These are phyloP conservation scores for Lentinus polychrous DNA, from an alignment of 1,284 basidiomycete genomes.

Conservation along the genomic window DNA sequence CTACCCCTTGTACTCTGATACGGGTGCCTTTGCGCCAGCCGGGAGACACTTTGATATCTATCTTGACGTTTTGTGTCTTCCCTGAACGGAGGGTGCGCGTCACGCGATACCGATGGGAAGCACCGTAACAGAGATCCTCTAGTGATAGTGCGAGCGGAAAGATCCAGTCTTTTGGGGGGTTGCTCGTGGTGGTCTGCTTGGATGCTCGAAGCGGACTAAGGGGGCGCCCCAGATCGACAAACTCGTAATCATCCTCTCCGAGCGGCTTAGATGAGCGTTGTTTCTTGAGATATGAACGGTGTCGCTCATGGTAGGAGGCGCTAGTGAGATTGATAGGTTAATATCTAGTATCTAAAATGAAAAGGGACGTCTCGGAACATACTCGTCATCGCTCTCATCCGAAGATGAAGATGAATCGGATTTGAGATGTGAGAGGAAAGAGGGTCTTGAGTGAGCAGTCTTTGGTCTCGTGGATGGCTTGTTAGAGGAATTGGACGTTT, in stretches of 20 bases:
- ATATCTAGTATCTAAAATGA: slow-evolving; percentile 8
- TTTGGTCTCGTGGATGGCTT: not conserved
- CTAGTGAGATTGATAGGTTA: slow-evolving; percentile 2
- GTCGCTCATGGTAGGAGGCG: slow-evolving; percentile 1
- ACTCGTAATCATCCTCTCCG: slow-evolving; percentile 26
- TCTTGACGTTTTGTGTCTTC: slow-evolving; percentile 62
- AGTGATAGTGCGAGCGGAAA: slow-evolving; percentile 74
- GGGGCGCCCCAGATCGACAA: slow-evolving; percentile 26
- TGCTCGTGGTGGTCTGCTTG: slow-evolving; percentile 18
- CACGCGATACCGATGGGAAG: slow-evolving; percentile 75
- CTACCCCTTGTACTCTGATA: slow-evolving; percentile 68
- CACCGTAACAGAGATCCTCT: slow-evolving; percentile 82
- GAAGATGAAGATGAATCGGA: slow-evolving; percentile 18
- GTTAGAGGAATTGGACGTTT: slow-evolving; percentile 6
- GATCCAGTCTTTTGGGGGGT: slow-evolving; percentile 40
- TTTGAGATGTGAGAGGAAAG: slow-evolving; percentile 13
- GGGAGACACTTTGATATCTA: slow-evolving; percentile 72
- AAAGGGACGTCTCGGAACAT: not conserved
- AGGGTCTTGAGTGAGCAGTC: slow-evolving; percentile 1
- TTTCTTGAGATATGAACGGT: slow-evolving; percentile 12
- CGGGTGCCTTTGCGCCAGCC: slow-evolving; percentile 69
- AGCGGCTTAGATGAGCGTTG: slow-evolving; percentile 8
- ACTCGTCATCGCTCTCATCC: slow-evolving; percentile 11
- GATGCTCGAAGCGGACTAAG: slow-evolving; percentile 30
- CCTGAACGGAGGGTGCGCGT: slow-evolving; percentile 52